Base-by-base conservation (phyloP, 306 rosid genomes). In the Luffa aegyptiaca region DNA sequence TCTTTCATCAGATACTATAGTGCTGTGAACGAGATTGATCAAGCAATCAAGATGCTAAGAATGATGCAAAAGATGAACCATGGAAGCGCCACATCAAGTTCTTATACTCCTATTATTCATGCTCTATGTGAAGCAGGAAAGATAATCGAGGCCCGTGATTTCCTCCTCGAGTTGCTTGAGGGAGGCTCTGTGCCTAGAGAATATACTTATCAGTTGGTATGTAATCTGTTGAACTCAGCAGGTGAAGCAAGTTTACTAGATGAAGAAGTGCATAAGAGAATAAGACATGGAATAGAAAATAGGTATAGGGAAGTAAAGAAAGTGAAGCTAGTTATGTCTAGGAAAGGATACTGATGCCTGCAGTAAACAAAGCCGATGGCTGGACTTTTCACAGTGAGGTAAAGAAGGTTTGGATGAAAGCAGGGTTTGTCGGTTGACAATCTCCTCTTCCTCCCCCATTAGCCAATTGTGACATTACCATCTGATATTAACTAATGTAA, bases 1-100 rank as follows among this genome's bases (percentile, higher is more conserved):
- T 92, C 92, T 63, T 94, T 94, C 36, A 83, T 92, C 80, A 85
- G 97, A 55, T 94, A 92, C 85, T 91, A 78, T 69, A 86, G 97
- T 84, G 90, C 85, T 44, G 95, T 92, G 6, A 91, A 94, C 80
- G 97, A 94, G 89, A 87, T 91, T 84, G 93, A 90, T 66, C 88
- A 83, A 74, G 97, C 91, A 33, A 76, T 91, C 79, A 91, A 89
- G 55, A 87, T 91, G 92, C 70, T 94, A 33, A 77, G 91, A 85
- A 80, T 82, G 65, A 92, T 92, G 98, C 89, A 86, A 75, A 81
- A 76, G 42, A 81, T 83, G 87, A 88, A 86, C 16, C 86, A 86
- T 66, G 95, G 93, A 16, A 11, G 57, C 53, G 90, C 95, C 9
- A 53, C 87, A 63, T 88, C 90, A 6, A 92, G 97, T 87, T 90